A percentile compares a stretch with the other conserved stretches of the same genome.
phyloP scores from a whole-genome alignment of 345 rosid genomes.

The Eucalyptus albens region DNA sequence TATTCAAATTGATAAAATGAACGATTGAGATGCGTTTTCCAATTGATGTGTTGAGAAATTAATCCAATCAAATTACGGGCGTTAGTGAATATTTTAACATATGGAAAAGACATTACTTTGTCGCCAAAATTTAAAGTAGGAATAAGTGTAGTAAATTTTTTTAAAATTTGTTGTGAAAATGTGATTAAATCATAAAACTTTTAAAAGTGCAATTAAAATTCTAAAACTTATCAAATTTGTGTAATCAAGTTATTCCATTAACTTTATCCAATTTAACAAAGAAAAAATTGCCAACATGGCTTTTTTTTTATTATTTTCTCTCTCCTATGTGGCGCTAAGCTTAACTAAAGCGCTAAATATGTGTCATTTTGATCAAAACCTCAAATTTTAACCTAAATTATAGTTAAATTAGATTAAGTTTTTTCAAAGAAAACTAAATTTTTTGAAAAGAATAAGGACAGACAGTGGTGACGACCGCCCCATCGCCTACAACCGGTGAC shows the following conservation, averaged over 20 bases:
- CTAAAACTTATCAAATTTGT: too few species aligned
- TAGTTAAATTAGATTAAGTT: too few species aligned
- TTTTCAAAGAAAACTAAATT: too few species aligned
- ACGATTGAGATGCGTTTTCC: neutral
- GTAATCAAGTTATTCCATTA: too few species aligned
- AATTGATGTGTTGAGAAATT: neutral
- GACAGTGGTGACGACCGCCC: neutral
- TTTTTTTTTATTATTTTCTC: too few species aligned
- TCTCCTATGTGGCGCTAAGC: fast-evolving
- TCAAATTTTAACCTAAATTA: neutral
- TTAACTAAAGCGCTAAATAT: fast-evolving
- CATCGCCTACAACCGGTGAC: neutral
- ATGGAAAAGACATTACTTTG: neutral
- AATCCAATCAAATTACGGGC: neutral
- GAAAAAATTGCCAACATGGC: fast-evolving
- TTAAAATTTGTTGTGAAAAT: too few species aligned
- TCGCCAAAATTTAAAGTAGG: neutral
- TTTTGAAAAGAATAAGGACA: neutral
- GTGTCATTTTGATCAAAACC: neutral
- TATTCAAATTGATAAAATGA: neutral
- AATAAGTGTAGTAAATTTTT: neutral
- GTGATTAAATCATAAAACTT: too few species aligned
- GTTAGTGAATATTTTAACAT: neutral
- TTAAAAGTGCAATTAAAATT: neutral
- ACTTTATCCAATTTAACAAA: too few species aligned